Evolutionary conservation across 2,329 filamentous ascomycete species (phyloP).

Genomic region (Aureobasidium lini): DNA sequence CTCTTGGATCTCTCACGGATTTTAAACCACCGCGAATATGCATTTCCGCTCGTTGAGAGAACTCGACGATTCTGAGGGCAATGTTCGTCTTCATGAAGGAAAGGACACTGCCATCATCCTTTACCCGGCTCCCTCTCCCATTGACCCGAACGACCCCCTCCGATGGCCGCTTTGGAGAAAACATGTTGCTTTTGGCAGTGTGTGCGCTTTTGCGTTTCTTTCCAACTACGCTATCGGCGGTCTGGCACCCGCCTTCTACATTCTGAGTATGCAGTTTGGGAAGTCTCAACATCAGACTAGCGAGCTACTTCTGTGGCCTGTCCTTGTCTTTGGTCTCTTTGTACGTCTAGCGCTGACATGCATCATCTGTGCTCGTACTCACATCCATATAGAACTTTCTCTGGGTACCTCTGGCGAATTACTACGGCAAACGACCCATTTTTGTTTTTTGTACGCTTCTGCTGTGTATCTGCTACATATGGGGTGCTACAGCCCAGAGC

Average conservation of each 20-base stretch:
- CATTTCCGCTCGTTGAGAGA: constrained; percentile 28
- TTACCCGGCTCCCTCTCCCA: constrained; percentile 40
- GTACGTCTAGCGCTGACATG: background rate
- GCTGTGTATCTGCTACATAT: constrained; percentile 40
- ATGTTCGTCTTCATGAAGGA: constrained; percentile 28
- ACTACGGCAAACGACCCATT: constrained; percentile 41
- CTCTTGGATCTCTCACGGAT: constrained; percentile 18
- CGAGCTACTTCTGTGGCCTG: constrained; percentile 32
- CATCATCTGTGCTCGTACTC: background rate
- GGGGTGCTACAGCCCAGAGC: constrained; percentile 36
- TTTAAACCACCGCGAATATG: constrained; percentile 20
- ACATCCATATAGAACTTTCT: constrained; percentile 36
- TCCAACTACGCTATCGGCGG: constrained; percentile 41
- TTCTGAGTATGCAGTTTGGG: constrained; percentile 39
- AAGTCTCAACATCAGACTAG: constrained; percentile 39
- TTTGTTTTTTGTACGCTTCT: constrained; percentile 39
- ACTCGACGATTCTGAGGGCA: constrained; percentile 32
- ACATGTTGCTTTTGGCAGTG: constrained; percentile 35
- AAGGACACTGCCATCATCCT: constrained; percentile 31
- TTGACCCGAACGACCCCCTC: constrained; percentile 43
- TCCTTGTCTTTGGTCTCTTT: constrained; percentile 43
- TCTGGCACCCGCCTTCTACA: constrained; percentile 36
- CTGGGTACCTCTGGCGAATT: constrained; percentile 43
- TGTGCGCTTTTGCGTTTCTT: constrained; percentile 41
- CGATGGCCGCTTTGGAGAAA: constrained; percentile 44